Base-by-base conservation (phyloP, 1,284 basidiomycete species). In the Hemileia vastatrix region DNA sequence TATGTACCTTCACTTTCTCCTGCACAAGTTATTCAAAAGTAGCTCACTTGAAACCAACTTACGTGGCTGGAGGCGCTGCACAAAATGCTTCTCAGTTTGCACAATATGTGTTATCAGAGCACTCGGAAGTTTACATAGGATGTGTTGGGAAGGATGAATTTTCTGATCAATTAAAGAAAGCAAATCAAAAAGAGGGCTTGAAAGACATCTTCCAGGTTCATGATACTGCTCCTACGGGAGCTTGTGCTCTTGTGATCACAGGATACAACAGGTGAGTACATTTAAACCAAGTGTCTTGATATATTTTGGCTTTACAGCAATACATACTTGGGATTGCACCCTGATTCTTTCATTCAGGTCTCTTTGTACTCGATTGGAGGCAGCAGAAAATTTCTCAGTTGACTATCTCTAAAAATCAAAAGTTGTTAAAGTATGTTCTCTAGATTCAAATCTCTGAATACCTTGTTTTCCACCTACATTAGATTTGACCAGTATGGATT, bases 21-120 rank as follows among this genome's bases (percentile, higher is more conserved):
- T n/a, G n/a, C n/a, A n/a, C n/a, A n/a, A 64, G 64, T 45, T 40
- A 54, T 51, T 33, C 50, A 5, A 55, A 64, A 33, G 59, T 60
- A 6, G 57, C 63, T 2, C 43, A 23, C n/a, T 31, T 55, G 53
- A 52, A 27, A 23, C 32, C 55, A 19, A 86, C 85, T 63, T 98
- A 95, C 75, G 90, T 98, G 63, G 94, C 95, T 52, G 95, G 95
- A 64, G 95, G 95, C 74, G 94, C 93, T 44, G 85, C 91, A 23
- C 95, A 99, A 78, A 98, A 98, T 76, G 85, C 92, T 69, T 93
- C 94, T 63, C 88, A 95, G 64, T 60, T 63, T 33, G 31, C 62
- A 1, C 72, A 94, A 91, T 96, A 95, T 76, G 80, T 93, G 57
- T 84, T 94, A 52, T 90, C 92, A 4, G 81, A 84, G n/a, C 79